Percentiles rank a stretch among this genome's conserved stretches.
Conservation (phyloP, 352 stramenopile species). For the Nothophytophthora sp. region DNA sequence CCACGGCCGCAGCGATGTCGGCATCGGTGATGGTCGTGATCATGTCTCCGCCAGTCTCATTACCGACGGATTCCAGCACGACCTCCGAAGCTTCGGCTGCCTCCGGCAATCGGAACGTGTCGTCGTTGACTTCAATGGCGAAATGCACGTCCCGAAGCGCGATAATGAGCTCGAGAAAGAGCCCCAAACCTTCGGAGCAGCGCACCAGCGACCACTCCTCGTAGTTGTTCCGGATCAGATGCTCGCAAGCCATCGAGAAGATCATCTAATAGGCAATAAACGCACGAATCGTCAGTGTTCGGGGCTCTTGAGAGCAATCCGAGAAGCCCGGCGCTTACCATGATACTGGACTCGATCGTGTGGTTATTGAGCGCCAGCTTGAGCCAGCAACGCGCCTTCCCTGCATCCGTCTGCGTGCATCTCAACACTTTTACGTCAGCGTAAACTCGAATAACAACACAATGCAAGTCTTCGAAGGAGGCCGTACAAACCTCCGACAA, state of each 20-base stretch:
- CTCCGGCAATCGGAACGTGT: constrained; percentile 40
- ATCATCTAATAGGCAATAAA: constrained; percentile 80
- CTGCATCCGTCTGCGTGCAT: constrained; percentile 65
- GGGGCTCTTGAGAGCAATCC: too few relatives aligned
- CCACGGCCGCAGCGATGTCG: constrained; percentile 33
- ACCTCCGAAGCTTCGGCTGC: constrained; percentile 8
- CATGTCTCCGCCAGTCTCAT: constrained; percentile 23
- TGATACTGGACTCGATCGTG: constrained; percentile 76
- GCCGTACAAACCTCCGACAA: constrained; percentile 62
- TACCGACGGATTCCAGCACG: constrained; percentile 14
- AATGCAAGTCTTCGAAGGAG: too few relatives aligned
- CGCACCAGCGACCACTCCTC: constrained; percentile 84
- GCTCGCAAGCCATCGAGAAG: constrained; percentile 71
- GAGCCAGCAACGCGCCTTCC: constrained; percentile 74
- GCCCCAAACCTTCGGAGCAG: constrained; percentile 62
- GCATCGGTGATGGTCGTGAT: constrained; percentile 32
- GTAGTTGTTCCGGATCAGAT: constrained; percentile 74
- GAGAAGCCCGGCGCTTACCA: constrained; percentile 31
- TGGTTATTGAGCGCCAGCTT: constrained; percentile 82
- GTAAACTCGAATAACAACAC: too few relatives aligned
- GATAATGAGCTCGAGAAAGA: constrained; percentile 80
- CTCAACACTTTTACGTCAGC: too few relatives aligned
- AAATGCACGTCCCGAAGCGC: constrained; percentile 74
- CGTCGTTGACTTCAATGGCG: constrained; percentile 63
- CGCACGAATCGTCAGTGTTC: too few relatives aligned